Evolutionary conservation across 148 eudicot species (phyloP).

Genomic region (Diospyros lotus): DNA sequence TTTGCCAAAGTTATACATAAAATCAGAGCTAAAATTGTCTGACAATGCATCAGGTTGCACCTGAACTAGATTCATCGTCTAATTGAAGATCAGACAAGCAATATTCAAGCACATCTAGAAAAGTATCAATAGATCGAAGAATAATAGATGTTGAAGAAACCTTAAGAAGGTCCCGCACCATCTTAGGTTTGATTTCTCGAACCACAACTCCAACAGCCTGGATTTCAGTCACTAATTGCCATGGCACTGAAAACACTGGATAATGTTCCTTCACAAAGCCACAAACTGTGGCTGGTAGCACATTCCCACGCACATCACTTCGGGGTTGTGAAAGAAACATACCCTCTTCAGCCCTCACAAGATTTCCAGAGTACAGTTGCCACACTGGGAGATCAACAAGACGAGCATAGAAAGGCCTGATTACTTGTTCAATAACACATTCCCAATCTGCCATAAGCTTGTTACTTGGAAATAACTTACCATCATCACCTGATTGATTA

Average conservation of each 20-base stretch:
- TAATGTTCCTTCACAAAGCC: constrained; percentile 95
- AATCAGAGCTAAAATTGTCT: constrained; percentile 28
- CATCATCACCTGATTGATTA: constrained; percentile 26
- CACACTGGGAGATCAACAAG: constrained; percentile 86
- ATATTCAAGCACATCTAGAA: constrained; percentile 90
- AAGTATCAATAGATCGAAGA: constrained; percentile 69
- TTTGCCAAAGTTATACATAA: constrained; percentile 16
- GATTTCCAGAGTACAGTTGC: constrained; percentile 87
- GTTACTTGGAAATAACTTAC: constrained; percentile 22
- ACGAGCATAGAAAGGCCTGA: constrained; percentile 82
- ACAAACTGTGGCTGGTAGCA: constrained; percentile 92
- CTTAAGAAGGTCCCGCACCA: constrained; percentile 97
- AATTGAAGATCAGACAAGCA: constrained; percentile 82
- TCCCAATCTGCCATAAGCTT: constrained; percentile 68
- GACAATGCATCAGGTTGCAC: constrained; percentile 23
- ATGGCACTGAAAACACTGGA: constrained; percentile 97
- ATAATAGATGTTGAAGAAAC: constrained; percentile 61
- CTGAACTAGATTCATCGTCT: constrained; percentile 29
- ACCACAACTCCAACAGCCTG: constrained; percentile 74
- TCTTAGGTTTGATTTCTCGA: constrained; percentile 93
- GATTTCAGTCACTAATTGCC: constrained; percentile 93
- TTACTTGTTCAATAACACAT: constrained; percentile 72
- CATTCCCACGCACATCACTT: constrained; percentile 59
- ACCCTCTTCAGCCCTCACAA: constrained; percentile 90
- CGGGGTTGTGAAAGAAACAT: constrained; percentile 99